phyloP scores from a whole-genome alignment of 305 asterid species.

The Rubia peregrina region DNA sequence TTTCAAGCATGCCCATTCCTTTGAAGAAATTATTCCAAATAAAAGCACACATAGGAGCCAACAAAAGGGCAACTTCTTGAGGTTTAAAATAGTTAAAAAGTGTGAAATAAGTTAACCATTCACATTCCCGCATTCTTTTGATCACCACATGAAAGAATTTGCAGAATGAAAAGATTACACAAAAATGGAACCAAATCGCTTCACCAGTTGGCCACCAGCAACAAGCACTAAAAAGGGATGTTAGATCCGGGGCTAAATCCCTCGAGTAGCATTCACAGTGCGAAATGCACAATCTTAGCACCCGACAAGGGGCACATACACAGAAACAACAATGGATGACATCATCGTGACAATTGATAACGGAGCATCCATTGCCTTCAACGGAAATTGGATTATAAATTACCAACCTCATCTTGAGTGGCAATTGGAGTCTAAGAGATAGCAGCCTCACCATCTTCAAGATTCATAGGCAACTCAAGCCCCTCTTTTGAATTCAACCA shows the following conservation, averaged over 20 bases:
- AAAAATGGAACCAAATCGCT: not conserved
- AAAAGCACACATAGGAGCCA: not conserved
- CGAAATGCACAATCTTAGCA: no score
- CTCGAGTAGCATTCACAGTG: no score
- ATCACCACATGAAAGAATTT: not conserved
- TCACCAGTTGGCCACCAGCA: not conserved
- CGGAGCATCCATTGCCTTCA: not conserved
- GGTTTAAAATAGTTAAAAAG: no score
- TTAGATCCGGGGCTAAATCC: no score
- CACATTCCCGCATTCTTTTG: not conserved
- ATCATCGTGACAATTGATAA: not conserved
- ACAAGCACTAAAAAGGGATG: not conserved
- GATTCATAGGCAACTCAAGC: not conserved
- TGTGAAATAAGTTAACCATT: not conserved
- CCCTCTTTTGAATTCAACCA: not conserved
- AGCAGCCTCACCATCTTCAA: not conserved
- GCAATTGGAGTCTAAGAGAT: not conserved
- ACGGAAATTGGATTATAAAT: not conserved
- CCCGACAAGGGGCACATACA: no score
- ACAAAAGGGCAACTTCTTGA: slow-evolving; percentile 2
- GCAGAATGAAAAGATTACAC: not conserved
- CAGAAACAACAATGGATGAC: not conserved
- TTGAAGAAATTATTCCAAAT: not conserved
- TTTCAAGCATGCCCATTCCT: not conserved
- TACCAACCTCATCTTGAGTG: not conserved